Percentiles rank a stretch among this genome's conserved stretches.
These are phyloP conservation scores for Trypanosoma rangeli DNA, from an alignment of 208 protist genomes.

Conservation along the genomic window DNA sequence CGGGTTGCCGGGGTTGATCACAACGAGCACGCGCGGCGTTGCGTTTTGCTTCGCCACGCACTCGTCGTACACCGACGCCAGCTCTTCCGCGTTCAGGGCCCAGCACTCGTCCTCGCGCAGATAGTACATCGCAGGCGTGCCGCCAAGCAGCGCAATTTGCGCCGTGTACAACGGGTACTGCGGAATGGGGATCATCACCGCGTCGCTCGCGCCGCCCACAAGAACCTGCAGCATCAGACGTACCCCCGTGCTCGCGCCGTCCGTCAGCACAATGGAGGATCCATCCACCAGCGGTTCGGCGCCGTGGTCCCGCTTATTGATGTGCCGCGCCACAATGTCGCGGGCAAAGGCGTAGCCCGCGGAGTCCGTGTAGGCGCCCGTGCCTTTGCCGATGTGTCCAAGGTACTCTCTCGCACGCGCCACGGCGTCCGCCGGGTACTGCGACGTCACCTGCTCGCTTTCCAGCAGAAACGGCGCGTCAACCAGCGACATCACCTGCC, in stretches of 20 bases:
- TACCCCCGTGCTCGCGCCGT: conserved; percentile 96
- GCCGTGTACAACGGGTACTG: conserved; percentile 99
- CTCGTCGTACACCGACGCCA: conserved; percentile 57
- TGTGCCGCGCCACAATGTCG: conserved; percentile 93
- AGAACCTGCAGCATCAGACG: conserved; percentile 86
- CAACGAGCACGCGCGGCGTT: conserved; percentile 92
- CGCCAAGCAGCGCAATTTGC: conserved; percentile 94
- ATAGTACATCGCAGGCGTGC: conserved; percentile 92
- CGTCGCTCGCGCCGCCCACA: conserved; percentile 65
- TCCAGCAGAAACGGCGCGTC: conserved; percentile 75
- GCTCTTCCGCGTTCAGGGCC: conserved; percentile 69
- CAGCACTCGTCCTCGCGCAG: conserved; percentile 94
- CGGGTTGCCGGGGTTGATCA: conserved; percentile 99
- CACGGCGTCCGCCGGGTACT: conserved; percentile 91
- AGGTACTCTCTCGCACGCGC: conserved; percentile 84
- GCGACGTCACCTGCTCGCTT: conserved; percentile 34
- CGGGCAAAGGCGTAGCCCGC: conserved; percentile 89
- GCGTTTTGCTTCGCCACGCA: conserved; percentile 63
- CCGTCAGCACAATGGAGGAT: conserved; percentile 92
- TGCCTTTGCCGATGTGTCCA: conserved; percentile 43
- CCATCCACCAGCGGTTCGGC: conserved; percentile 33
- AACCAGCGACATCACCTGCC: conserved; percentile 91
- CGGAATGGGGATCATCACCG: conserved; percentile 97
- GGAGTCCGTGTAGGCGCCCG: conserved; percentile 97
- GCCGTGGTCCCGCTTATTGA: conserved; percentile 92